Evolutionary conservation across 1,139 yeast genomes (phyloP).

Genomic region (Diutina neorugosa): DNA sequence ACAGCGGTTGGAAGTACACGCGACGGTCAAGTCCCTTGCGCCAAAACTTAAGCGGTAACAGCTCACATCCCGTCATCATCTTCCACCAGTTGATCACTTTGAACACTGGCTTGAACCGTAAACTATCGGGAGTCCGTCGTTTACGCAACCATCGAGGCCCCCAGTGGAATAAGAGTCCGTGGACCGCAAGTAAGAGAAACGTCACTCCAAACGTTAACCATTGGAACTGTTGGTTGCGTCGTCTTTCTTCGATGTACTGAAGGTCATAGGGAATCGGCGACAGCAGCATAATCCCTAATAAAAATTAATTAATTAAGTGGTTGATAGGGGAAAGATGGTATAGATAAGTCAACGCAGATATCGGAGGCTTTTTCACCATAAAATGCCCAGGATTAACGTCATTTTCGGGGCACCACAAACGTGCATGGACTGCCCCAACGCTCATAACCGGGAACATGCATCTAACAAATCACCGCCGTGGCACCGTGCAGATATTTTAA

Average conservation of each 20-base stretch:
- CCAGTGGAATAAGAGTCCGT: conserved; percentile 33
- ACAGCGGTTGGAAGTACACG: conserved; percentile 30
- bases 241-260: conserved; percentile 25
- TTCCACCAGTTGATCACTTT: conserved; percentile 18
- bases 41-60: conserved; percentile 11
- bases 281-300: not conserved
- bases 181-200: conserved; percentile 16
- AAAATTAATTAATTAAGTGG: too few relatives aligned
- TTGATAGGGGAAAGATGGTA: not conserved
- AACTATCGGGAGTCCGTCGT: conserved; percentile 7
- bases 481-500: not conserved
- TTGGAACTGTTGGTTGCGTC: conserved; percentile 22
- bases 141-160: conserved; percentile 19
- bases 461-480: not conserved
- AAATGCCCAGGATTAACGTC: too few relatives aligned
- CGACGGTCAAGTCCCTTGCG: not conserved
- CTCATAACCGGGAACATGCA: not conserved
- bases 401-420: too few relatives aligned
- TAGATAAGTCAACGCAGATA: not conserved
- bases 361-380: too few relatives aligned
- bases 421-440: not conserved
- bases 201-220: conserved; percentile 24
- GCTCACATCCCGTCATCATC: conserved; percentile 16
- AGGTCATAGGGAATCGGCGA: conserved; percentile 15
- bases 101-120: conserved; percentile 12